Conservation (phyloP, 2,329 filamentous ascomycete species). For the Trichophaea hybrida region DNA sequence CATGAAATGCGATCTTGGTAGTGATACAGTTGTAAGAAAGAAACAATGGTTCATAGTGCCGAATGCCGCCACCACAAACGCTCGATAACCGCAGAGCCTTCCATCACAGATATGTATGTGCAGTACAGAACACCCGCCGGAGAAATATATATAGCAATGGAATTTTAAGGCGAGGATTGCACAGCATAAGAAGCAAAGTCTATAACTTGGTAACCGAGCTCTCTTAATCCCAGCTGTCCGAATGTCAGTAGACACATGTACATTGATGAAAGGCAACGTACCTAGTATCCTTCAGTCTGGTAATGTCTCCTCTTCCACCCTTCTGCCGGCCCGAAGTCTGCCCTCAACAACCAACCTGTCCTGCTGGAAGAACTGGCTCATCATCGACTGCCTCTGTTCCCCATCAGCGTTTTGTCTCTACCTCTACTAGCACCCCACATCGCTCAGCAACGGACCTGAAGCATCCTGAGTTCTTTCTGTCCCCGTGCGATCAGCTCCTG, state of each 20-base stretch:
- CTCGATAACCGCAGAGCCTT: no score
- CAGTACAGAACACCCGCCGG: no score
- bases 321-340: conserved; percentile 32
- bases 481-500: conserved; percentile 86
- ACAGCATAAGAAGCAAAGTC: no score
- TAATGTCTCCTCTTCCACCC: not conserved
- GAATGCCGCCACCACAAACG: no score
- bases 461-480: conserved; percentile 65
- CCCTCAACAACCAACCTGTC: conserved; percentile 83
- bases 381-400: conserved; percentile 73
- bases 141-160: no score
- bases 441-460: conserved; percentile 53
- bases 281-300: conserved; percentile 4
- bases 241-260: not conserved
- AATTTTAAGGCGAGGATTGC: no score
- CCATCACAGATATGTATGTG: no score
- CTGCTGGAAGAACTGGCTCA: conserved; percentile 89
- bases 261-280: not conserved
- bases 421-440: conserved; percentile 4
- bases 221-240: not conserved
- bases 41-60: no score
- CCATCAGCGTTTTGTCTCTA: conserved; percentile 12
- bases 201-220: no score
- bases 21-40: no score
- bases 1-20: no score